Percentiles rank a stretch among this genome's conserved stretches.
phyloP scores from a whole-genome alignment of 257 asterid genomes.

The Capsicum chinense region DNA sequence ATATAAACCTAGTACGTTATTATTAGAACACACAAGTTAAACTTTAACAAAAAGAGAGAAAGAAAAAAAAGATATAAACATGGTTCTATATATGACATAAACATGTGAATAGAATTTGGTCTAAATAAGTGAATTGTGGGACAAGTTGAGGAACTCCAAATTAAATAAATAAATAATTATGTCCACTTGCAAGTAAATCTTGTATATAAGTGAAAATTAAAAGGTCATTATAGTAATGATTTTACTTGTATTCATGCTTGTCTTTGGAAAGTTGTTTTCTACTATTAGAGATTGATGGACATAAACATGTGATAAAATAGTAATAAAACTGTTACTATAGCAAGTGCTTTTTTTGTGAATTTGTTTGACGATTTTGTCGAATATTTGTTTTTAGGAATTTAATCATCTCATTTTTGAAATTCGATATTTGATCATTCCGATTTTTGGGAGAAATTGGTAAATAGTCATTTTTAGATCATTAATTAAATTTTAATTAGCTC shows the following conservation, averaged over 20 bases:
- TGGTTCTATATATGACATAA: not conserved
- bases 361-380: not conserved
- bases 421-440: no score
- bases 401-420: not conserved
- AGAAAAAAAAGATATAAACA: not conserved
- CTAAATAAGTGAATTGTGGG: not conserved
- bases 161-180: no score
- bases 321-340: not conserved
- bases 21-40: not conserved
- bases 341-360: not conserved
- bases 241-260: not conserved
- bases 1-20: not conserved
- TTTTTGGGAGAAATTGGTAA: no score
- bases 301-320: slow-evolving; percentile 10
- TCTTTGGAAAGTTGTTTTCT: not conserved
- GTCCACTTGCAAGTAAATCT: not conserved
- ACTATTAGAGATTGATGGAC: not conserved
- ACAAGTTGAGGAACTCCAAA: not conserved
- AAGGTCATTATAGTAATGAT: not conserved
- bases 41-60: not conserved
- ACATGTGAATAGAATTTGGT: not conserved
- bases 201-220: not conserved
- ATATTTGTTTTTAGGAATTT: not conserved
- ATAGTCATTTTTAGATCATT: no score
- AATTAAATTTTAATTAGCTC: not conserved